phyloP scores from a whole-genome alignment of 2,329 filamentous ascomycete species.

The Pleochaeta shiraiana region DNA sequence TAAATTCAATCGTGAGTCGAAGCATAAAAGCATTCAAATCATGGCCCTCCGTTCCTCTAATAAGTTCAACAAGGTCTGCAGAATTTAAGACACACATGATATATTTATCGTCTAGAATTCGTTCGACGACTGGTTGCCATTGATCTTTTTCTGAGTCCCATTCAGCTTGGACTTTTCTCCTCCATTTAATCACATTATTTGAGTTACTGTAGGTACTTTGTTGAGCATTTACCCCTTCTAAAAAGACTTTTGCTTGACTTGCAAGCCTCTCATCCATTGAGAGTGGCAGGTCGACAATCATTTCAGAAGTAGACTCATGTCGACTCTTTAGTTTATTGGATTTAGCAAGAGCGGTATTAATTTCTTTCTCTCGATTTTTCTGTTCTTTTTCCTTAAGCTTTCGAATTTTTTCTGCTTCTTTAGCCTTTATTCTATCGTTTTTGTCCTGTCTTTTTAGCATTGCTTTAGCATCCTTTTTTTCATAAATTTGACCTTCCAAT shows the following conservation, averaged over 20 bases:
- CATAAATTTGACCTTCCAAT: too few species aligned
- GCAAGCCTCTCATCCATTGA: conserved; percentile 27
- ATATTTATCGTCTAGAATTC: conserved; percentile 26
- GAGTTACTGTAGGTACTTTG: conserved; percentile 24
- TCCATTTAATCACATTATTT: conserved; percentile 29
- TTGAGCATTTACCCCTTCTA: conserved; percentile 28
- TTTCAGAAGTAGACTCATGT: conserved; percentile 49
- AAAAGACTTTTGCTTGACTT: conserved; percentile 27
- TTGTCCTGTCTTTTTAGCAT: too few species aligned
- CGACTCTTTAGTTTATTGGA: conserved; percentile 58
- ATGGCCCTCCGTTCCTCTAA: conserved; percentile 24
- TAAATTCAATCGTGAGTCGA: conserved; percentile 31
- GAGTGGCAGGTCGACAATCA: conserved; percentile 49
- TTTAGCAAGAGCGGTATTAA: conserved; percentile 42
- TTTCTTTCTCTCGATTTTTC: conserved; percentile 39
- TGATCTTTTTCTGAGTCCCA: conserved; percentile 26
- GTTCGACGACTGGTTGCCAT: conserved; percentile 26
- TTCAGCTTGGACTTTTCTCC: conserved; percentile 26
- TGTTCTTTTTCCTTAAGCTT: conserved; percentile 37
- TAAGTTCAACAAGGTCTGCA: conserved; percentile 41
- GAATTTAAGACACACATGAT: conserved; percentile 36
- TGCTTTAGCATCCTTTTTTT: too few species aligned
- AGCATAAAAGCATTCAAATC: conserved; percentile 36
- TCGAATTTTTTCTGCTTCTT: conserved; percentile 25
- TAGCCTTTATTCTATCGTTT: conserved; percentile 9